Base-by-base conservation (phyloP, 2,329 filamentous ascomycete species). In the Penicillium sp. region DNA sequence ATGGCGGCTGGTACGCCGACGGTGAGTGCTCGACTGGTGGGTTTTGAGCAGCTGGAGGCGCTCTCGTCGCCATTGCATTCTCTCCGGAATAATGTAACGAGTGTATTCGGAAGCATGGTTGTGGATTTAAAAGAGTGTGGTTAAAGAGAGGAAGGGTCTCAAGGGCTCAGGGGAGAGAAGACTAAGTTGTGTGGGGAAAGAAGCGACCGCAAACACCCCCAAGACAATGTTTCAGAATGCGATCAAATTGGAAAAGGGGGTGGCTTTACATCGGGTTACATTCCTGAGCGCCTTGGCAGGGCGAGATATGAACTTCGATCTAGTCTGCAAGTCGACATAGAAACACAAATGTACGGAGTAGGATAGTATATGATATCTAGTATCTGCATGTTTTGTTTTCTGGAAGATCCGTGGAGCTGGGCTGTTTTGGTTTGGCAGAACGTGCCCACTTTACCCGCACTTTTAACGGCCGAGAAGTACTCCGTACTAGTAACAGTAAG, bases 241-340 rank as follows among this genome's bases (percentile, higher is more conserved):
- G 38, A 36, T 38, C 38, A 21, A 16, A 21, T 4, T 43, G 27
- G 42, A 34, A 54, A 54, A 54, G 52, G 52, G 52, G 52, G 52
- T 54, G 52, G 52, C 51, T 54, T 27, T 6, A 44, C 49, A 44
- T 44, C 46, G 51, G 51, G 51, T 49, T 50, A 45, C 52, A 42
- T 54, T 45, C 47, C 3, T 21, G 0, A 8, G n/a, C 13, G 34
- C 13, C 34, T 27, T 27, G 24, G 24, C 24, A 27, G 24, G 24
- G 24, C 24, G 24, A 27, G 8, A 27, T 27, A 4, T 27, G 24
- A 27, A 27, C 8, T 27, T 27, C 24, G 5, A 27, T 27, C 24
- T 27, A 2, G 24, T 27, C 24, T 27, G 6, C 24, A 27, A 27
- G 4, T 36, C 34, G 2, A 18, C 18, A 18, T 18, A 18, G 18